Conservation (phyloP, 352 stramenopile genomes). For the Globisporangium recalcitrans region DNA sequence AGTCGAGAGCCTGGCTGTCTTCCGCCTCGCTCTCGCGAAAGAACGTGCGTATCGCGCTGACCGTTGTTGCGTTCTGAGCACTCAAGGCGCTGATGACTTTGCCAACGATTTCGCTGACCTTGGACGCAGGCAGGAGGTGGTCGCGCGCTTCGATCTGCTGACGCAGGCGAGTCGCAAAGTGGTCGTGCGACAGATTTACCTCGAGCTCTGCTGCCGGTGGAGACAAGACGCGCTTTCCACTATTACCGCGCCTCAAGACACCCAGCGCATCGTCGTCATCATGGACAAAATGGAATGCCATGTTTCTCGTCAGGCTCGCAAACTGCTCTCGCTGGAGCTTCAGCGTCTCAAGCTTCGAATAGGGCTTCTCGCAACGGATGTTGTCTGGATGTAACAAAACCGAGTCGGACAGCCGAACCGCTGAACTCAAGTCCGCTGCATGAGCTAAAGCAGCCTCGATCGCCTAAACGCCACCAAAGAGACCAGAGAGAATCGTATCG, state of each 20-base stretch:
- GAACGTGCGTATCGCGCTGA: constrained; percentile 14
- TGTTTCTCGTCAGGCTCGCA: not conserved
- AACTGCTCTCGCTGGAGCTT: not conserved
- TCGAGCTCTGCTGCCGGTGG: constrained; percentile 1
- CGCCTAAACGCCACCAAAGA: not conserved
- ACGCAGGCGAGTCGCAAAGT: constrained; percentile 18
- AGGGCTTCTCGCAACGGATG: not conserved
- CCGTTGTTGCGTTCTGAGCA: constrained; percentile 16
- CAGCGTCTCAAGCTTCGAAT: not conserved
- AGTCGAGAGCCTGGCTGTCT: not conserved
- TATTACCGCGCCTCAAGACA: not conserved
- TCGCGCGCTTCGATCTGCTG: constrained; percentile 24
- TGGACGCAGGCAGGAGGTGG: constrained; percentile 22
- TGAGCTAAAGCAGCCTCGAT: not conserved
- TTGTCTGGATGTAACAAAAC: too few species aligned
- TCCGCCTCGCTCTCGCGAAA: constrained; percentile 16
- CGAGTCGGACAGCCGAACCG: not conserved
- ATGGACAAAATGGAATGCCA: constrained; percentile 3
- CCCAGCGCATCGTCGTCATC: not conserved
- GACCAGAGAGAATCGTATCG: too few species aligned
- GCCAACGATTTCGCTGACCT: constrained; percentile 7
- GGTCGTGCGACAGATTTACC: constrained; percentile 11
- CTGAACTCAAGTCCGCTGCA: not conserved
- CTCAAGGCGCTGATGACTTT: not conserved
- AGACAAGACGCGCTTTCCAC: constrained; percentile 5